Conservation (phyloP, 1,139 yeast species). For the Yamadazyma diospyri region DNA sequence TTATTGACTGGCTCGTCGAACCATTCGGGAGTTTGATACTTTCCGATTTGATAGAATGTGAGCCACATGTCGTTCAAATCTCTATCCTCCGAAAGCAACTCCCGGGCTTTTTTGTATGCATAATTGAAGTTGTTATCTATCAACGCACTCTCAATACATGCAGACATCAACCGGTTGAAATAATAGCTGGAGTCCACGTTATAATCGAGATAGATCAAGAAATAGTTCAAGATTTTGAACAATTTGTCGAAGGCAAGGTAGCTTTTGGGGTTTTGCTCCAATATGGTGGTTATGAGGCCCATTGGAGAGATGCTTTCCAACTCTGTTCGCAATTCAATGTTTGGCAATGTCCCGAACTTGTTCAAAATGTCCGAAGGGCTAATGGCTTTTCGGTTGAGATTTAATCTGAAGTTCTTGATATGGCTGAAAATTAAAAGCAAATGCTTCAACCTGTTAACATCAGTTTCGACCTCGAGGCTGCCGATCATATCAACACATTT, state of each 20-base stretch:
- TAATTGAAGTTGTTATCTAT: conserved; percentile 51
- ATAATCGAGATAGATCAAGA: conserved; percentile 25
- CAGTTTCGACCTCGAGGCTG: conserved; percentile 6
- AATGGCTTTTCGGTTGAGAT: conserved; percentile 28
- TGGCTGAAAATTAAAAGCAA: conserved; percentile 26
- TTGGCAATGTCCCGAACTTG: conserved; percentile 20
- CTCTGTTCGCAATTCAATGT: conserved; percentile 12
- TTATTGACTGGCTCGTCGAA: conserved; percentile 21
- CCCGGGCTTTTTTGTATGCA: conserved; percentile 41
- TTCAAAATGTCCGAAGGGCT: conserved; percentile 27
- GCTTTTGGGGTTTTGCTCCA: conserved; percentile 55
- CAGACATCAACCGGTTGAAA: conserved; percentile 38
- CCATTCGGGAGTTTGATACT: conserved; percentile 50
- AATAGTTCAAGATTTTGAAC: conserved; percentile 36
- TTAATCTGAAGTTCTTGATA: conserved; percentile 34
- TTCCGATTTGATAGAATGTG: conserved; percentile 61
- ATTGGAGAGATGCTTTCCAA: conserved; percentile 21
- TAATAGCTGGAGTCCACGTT: conserved; percentile 12
- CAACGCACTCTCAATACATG: conserved; percentile 58
- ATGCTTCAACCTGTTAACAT: conserved; percentile 26
- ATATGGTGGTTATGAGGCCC: conserved; percentile 31
- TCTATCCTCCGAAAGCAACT: conserved; percentile 20
- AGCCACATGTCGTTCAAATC: conserved; percentile 48
- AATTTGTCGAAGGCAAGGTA: conserved; percentile 48
- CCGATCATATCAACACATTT: conserved; percentile 33